phyloP scores from a whole-genome alignment of 2,329 filamentous ascomycete species.

The Neofusicoccum ribis region DNA sequence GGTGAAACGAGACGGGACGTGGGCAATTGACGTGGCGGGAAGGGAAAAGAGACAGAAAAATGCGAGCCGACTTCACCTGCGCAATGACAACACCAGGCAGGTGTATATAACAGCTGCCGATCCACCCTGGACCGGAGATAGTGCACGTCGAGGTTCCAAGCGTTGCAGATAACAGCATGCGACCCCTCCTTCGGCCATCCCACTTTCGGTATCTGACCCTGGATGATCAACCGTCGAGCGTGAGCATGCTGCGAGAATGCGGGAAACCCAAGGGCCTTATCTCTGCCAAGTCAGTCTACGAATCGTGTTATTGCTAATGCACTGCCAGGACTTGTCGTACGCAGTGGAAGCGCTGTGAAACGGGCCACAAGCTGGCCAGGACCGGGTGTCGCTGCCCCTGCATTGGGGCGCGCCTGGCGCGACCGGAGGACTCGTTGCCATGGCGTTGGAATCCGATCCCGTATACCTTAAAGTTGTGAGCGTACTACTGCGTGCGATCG shows the following conservation, averaged over 20 bases:
- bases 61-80: not conserved
- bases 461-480: not conserved
- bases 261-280: not conserved
- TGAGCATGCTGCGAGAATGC: not conserved
- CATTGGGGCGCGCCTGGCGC: not conserved
- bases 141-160: not conserved
- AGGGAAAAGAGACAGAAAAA: not conserved
- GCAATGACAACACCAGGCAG: not conserved
- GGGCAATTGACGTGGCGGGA: not conserved
- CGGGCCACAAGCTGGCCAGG: not conserved
- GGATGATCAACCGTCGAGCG: not conserved
- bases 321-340: not conserved
- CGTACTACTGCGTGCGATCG: too few species aligned
- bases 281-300: not conserved
- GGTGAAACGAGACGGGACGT: not conserved
- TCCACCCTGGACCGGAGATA: not conserved
- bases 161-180: not conserved
- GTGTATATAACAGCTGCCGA: not conserved
- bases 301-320: not conserved
- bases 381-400: not conserved
- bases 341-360: not conserved
- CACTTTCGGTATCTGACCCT: slow-evolving; percentile 7
- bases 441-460: not conserved
- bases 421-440: not conserved
- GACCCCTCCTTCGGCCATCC: not conserved